Conservation (phyloP, 2,329 filamentous ascomycete genomes). For the Alternaria hordeiaustralica region DNA sequence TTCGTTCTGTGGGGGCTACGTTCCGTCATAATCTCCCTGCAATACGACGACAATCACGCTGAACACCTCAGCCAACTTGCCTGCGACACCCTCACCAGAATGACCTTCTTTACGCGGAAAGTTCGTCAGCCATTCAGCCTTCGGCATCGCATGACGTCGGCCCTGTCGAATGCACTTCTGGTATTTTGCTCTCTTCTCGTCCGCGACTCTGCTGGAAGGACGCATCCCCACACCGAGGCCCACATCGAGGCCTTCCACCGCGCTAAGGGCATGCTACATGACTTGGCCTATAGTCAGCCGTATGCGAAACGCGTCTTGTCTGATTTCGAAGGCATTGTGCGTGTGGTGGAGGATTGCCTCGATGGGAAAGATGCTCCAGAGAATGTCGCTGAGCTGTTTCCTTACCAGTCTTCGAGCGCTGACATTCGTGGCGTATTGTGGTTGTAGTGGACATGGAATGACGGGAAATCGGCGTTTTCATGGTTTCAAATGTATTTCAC, state of each 20-base stretch:
- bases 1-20: conserved; percentile 35
- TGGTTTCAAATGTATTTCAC: background rate
- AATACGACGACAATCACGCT: conserved; percentile 22
- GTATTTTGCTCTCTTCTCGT: conserved; percentile 27
- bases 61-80: conserved; percentile 25
- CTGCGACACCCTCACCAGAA: conserved; percentile 18
- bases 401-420: conserved; percentile 29
- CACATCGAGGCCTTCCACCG: conserved; percentile 22
- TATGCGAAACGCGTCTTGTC: conserved; percentile 29
- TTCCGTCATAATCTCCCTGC: conserved; percentile 29
- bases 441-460: background rate
- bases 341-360: conserved; percentile 9
- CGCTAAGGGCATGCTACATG: conserved; percentile 19
- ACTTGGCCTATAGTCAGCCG: conserved; percentile 16
- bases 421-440: conserved; percentile 5
- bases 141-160: conserved; percentile 24
- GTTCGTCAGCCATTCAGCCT: conserved; percentile 12
- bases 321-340: conserved; percentile 27
- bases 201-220: conserved; percentile 7
- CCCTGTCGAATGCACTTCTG: conserved; percentile 28
- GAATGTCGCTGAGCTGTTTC: conserved; percentile 28
- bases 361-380: conserved; percentile 11
- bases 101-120: conserved; percentile 12
- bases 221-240: conserved; percentile 6
- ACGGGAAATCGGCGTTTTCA: background rate